phyloP scores from a whole-genome alignment of 1,139 yeast genomes.

The Candida gigantensis region DNA sequence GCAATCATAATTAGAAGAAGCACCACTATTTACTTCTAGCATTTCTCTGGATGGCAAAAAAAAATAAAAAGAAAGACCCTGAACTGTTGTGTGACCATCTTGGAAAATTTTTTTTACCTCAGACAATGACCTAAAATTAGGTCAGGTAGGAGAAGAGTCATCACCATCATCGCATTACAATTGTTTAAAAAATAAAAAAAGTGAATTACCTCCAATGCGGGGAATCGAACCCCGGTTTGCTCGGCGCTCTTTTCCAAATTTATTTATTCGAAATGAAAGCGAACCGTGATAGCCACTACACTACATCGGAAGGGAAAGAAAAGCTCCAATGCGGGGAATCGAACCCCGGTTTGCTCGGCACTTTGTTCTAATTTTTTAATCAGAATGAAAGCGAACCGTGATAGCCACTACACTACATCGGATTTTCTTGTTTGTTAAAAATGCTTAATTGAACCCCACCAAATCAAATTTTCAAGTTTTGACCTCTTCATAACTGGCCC shows the following conservation, averaged over 20 bases:
- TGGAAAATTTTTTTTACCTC: too few species aligned
- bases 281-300: slow-evolving; percentile 8
- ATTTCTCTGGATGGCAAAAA: too few species aligned
- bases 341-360: slow-evolving; percentile 9
- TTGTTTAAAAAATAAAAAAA: slow-evolving; percentile 3
- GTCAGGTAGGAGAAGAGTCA: too few species aligned
- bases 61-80: too few species aligned
- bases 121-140: too few species aligned
- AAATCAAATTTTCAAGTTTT: too few species aligned
- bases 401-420: slow-evolving; percentile 8
- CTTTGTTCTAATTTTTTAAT: background rate
- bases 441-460: too few species aligned
- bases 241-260: slow-evolving; percentile 2
- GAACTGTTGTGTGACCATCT: too few species aligned
- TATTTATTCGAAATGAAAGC: slow-evolving; percentile 1
- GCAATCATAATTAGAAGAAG: too few species aligned
- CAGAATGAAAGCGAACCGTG: slow-evolving; percentile 8
- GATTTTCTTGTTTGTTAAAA: slow-evolving; percentile 1
- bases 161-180: too few species aligned
- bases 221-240: slow-evolving; percentile 9
- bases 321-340: slow-evolving; percentile 8
- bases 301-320: background rate
- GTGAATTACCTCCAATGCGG: slow-evolving; percentile 2
- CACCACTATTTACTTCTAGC: too few species aligned
- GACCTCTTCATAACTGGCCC: too few species aligned